Percentiles rank a stretch among this genome's conserved stretches.
Evolutionary conservation across 2,329 filamentous ascomycete species (phyloP).

Genomic region (Curvularia eragrostidis): DNA sequence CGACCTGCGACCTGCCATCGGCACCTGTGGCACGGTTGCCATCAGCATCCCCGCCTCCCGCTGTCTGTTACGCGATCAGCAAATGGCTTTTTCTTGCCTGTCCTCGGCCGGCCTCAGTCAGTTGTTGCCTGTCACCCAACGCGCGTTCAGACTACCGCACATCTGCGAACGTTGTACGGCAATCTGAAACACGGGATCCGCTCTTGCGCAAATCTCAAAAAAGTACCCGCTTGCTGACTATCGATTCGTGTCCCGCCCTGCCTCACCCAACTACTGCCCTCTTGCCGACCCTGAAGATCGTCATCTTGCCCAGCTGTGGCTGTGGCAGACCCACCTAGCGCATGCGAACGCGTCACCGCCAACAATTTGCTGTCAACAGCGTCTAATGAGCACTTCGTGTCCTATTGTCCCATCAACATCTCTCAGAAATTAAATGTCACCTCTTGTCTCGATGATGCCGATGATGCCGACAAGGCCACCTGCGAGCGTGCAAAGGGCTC

Average conservation of each 20-base stretch:
- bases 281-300: slow-evolving; percentile 18
- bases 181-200: slow-evolving; percentile 17
- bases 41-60: neutral
- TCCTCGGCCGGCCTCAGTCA: too few relatives aligned
- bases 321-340: neutral
- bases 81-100: neutral
- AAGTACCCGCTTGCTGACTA: slow-evolving; percentile 4
- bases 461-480: neutral
- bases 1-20: too few relatives aligned
- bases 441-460: neutral
- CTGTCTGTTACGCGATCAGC: neutral
- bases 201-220: slow-evolving; percentile 4
- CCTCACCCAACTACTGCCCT: slow-evolving; percentile 1
- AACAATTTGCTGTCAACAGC: neutral
- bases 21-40: neutral
- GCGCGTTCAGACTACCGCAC: slow-evolving; percentile 12
- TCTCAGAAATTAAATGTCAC: neutral
- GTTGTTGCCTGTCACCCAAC: slow-evolving; percentile 5
- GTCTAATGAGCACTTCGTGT: neutral
- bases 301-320: slow-evolving; percentile 9
- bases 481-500: neutral
- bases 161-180: slow-evolving; percentile 10
- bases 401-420: neutral
- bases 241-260: neutral
- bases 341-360: slow-evolving; percentile 2